phyloP scores from a whole-genome alignment of 352 stramenopile genomes.

The Stramenopiles sp. region DNA sequence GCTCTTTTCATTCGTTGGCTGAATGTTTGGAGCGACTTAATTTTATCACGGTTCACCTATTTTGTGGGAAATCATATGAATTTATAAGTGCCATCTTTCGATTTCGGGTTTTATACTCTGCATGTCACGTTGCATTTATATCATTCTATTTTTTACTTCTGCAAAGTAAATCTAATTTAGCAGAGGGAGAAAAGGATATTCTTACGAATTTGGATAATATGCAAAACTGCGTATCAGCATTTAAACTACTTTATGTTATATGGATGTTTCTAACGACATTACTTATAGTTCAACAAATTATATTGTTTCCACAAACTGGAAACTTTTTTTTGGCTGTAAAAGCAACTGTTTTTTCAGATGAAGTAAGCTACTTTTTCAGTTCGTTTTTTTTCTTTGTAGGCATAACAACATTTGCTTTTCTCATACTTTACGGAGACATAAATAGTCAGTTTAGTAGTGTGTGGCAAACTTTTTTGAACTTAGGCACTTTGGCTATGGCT shows the following conservation, averaged over 20 bases:
- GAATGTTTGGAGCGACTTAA: too few relatives aligned
- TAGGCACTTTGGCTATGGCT: neutral
- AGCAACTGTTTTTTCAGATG: neutral
- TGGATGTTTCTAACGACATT: neutral
- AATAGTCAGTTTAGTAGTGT: neutral
- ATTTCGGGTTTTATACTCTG: neutral
- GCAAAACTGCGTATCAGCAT: neutral
- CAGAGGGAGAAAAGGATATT: too few relatives aligned
- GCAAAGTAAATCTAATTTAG: neutral
- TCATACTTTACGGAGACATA: neutral
- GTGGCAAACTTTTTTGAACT: neutral
- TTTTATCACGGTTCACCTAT: too few relatives aligned
- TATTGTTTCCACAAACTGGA: neutral
- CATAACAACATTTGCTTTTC: neutral
- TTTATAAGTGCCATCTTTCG: too few relatives aligned
- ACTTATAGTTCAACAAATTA: neutral
- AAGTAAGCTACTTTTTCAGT: neutral
- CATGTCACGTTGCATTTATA: neutral
- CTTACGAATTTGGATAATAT: too few relatives aligned
- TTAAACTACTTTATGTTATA: neutral
- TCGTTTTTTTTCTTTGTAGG: neutral
- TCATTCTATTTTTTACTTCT: neutral
- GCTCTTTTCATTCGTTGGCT: too few relatives aligned
- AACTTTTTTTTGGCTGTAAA: neutral
- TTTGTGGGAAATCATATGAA: too few relatives aligned